Percentiles rank a stretch among this genome's conserved stretches.
Conservation (phyloP, 2,329 filamentous ascomycete genomes). For the Paracoccidioides brasiliensis region DNA sequence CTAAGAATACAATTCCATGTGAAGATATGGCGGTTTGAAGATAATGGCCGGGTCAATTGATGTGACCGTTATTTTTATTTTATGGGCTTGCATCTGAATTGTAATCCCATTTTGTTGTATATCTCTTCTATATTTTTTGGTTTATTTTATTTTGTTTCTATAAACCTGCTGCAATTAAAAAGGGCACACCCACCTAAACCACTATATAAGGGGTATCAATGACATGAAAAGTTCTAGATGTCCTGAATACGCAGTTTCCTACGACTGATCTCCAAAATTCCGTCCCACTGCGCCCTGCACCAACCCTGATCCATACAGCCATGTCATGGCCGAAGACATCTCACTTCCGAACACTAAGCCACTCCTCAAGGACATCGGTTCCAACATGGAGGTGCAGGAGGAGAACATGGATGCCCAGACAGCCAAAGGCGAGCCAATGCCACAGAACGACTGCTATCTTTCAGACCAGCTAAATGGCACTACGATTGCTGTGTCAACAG, state of each 20-base stretch:
- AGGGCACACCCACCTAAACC: background rate
- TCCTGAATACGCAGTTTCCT: background rate
- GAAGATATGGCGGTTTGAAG: background rate
- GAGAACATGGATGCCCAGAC: background rate
- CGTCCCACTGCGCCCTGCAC: background rate
- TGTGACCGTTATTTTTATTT: background rate
- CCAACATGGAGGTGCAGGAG: background rate
- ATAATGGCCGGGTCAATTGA: background rate
- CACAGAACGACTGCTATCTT: background rate
- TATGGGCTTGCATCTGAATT: too few relatives aligned
- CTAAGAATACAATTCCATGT: background rate
- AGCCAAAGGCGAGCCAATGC: background rate
- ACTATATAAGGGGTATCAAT: background rate
- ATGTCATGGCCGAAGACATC: slow-evolving; percentile 1
- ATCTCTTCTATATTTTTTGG: background rate
- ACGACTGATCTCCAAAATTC: background rate
- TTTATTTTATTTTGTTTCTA: background rate
- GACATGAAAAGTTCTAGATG: background rate
- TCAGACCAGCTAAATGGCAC: background rate
- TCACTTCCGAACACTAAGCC: background rate
- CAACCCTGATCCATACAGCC: background rate
- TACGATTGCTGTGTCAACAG: background rate
- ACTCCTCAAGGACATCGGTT: background rate
- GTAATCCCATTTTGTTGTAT: too few relatives aligned
- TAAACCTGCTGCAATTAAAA: background rate